phyloP scores from a whole-genome alignment of 257 asterid species.

The Nicotiana obtusifolia region DNA sequence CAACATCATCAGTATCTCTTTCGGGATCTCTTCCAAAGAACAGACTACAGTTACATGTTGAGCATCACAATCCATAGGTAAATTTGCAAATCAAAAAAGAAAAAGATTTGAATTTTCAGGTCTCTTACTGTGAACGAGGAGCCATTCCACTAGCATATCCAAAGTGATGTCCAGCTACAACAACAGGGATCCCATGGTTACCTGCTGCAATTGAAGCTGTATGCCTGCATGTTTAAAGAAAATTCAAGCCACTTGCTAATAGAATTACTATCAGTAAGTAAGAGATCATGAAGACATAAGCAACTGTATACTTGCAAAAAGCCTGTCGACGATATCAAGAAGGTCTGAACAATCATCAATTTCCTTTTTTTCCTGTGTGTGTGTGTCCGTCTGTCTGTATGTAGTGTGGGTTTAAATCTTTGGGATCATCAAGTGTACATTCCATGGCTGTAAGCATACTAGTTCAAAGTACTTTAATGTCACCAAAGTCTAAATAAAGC shows the following conservation, averaged over 20 bases:
- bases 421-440: background rate
- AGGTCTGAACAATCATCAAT: background rate
- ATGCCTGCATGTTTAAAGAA: constrained; percentile 47
- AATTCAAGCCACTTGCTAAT: constrained; percentile 6
- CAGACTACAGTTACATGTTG: background rate
- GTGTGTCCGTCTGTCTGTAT: background rate
- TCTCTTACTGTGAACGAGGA: constrained; percentile 94
- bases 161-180: constrained; percentile 82
- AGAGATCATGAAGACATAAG: background rate
- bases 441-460: background rate
- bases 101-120: constrained; percentile 1
- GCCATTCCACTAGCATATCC: constrained; percentile 99
- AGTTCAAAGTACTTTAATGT: background rate
- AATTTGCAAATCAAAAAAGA: background rate
- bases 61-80: background rate
- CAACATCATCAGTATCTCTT: background rate
- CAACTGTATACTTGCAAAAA: background rate
- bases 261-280: background rate
- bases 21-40: background rate
- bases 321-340: background rate
- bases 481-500: background rate
- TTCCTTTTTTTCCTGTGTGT: background rate
- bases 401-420: background rate
- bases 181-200: constrained; percentile 86
- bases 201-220: constrained; percentile 95